Conservation (phyloP, 108 stramenopile species). For the Nitzschia palea region DNA sequence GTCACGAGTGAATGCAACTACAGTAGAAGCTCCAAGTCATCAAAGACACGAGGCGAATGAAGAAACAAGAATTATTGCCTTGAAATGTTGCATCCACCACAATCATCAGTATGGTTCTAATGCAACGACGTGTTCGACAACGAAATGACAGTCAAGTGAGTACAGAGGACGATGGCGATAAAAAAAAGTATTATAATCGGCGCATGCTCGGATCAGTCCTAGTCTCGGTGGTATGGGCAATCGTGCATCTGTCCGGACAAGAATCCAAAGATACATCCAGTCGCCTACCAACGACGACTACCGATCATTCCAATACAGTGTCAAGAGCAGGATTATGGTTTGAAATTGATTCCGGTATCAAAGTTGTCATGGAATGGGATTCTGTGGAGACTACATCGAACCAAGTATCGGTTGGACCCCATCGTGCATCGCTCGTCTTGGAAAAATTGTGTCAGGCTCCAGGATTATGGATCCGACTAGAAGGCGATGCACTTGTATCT, state of each 20-base stretch:
- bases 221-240: neutral
- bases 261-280: neutral
- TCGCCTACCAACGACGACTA: no score
- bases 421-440: neutral
- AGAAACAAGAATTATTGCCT: no score
- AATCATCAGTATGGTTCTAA: no score
- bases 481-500: slow-evolving; percentile 33
- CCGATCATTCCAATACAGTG: neutral
- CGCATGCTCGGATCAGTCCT: neutral
- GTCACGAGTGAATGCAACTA: no score
- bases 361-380: slow-evolving; percentile 11
- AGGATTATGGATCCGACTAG: slow-evolving; percentile 29
- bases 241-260: neutral
- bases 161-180: neutral
- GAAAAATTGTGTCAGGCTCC: slow-evolving; percentile 18
- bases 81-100: no score
- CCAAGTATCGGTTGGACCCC: slow-evolving; percentile 14
- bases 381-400: neutral
- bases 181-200: neutral
- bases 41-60: no score
- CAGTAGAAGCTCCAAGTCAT: no score
- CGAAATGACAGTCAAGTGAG: neutral
- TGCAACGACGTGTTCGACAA: neutral
- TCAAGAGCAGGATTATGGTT: neutral
- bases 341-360: slow-evolving; percentile 19